Base-by-base conservation (phyloP, 2,329 filamentous ascomycete species). In the Curvularia lunata region DNA sequence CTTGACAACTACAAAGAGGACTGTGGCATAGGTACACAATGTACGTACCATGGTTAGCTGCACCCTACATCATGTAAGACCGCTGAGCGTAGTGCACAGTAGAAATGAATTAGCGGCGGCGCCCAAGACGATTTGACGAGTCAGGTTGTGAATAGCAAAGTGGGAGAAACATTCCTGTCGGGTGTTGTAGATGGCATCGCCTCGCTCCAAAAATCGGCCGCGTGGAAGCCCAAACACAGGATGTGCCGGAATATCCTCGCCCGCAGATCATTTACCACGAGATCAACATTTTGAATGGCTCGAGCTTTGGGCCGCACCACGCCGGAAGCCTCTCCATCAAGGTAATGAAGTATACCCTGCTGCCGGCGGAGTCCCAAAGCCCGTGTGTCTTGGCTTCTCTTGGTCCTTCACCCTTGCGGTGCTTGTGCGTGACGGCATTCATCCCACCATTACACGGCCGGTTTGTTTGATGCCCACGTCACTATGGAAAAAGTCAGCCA, bases 381-480 rank as follows among this genome's bases (percentile, higher is more conserved):
- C 67, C 62, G 65, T 65, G 66, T 66, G 59, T 48, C 72, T 76
- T 74, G 73, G 72, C 70, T 58, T 19, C 53, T 66, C 72, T 75
- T 75, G 68, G 72, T 25, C 34, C 50, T 69, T 59, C 69, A 70
- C 69, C 72, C 73, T 73, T 75, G 70, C 68, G 62, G 72, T 74
- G 70, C 72, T 75, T 75, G 72, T 74, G 61, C 62, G 64, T 47
- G 65, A 52, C 61, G 50, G 63, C 64, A 64, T 67, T 65, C 60
- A 63, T 66, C 67, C 54, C 63, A 66, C 62, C 58, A 70, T 70
- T 69, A 62, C 67, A 73, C 66, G 61, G 45, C 46, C 40, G 63
- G 68, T 70, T 68, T 70, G 68, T 70, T 68, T 70, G 66, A 68
- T 65, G 71, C 73, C 67, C 72, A 74, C 72, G 71, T 76, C 71